Conservation (phyloP, 2,329 filamentous ascomycete genomes). For the Claviceps paspali region DNA sequence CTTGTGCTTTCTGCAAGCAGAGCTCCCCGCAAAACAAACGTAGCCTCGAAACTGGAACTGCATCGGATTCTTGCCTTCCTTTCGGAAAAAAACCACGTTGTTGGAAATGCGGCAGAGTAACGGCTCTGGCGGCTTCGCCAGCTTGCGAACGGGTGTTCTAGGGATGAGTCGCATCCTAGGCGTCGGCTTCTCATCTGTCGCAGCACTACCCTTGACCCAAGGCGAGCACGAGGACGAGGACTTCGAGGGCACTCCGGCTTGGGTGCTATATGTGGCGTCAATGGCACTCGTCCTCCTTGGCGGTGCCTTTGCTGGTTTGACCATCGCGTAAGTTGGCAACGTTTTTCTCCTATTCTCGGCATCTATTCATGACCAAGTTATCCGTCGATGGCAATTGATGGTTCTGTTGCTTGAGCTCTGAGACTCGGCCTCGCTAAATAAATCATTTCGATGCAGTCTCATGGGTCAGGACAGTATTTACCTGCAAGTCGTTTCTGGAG, state of each 20-base stretch:
- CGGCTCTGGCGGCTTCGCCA: slow-evolving; percentile 19
- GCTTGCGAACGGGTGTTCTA: slow-evolving; percentile 32
- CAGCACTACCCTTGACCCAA: slow-evolving; percentile 28
- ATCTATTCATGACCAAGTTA: too few species aligned
- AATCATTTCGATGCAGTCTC: slow-evolving; percentile 22
- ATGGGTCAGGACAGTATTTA: slow-evolving; percentile 86
- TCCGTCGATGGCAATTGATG: not conserved
- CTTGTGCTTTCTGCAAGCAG: not conserved
- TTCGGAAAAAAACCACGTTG: not conserved
- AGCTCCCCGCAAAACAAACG: not conserved
- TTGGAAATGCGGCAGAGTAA: slow-evolving; percentile 14
- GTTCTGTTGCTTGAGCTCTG: not conserved
- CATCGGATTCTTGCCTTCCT: not conserved
- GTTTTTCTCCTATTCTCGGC: not conserved
- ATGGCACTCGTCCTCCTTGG: slow-evolving; percentile 71
- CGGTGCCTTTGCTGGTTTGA: slow-evolving; percentile 88
- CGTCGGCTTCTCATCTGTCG: slow-evolving; percentile 31
- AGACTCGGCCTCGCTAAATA: slow-evolving; percentile 1
- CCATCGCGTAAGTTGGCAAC: slow-evolving; percentile 54
- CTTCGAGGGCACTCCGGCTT: slow-evolving; percentile 49
- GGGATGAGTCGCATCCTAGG: slow-evolving; percentile 36
- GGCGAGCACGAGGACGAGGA: slow-evolving; percentile 29
- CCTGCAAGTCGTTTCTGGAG: slow-evolving; percentile 81
- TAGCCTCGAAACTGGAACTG: not conserved
- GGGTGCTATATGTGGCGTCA: slow-evolving; percentile 69